A percentile compares a stretch with the other conserved stretches of the same genome.
Evolutionary conservation across 768 basidiomycete species (phyloP).

Genomic region (Podaxis mareebaensis): DNA sequence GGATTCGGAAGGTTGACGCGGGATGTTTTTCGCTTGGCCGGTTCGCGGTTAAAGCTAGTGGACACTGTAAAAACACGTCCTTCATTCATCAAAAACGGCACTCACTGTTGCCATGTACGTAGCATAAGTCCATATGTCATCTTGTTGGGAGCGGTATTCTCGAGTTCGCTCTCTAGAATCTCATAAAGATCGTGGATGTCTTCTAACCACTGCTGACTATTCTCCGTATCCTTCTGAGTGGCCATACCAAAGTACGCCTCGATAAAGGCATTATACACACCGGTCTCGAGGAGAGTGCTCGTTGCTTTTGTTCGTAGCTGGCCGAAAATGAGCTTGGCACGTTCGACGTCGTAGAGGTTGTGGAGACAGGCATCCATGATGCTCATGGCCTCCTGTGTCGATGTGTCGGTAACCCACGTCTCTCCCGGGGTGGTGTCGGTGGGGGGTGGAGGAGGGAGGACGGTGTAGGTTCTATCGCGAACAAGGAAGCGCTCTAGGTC

Average conservation of each 20-base stretch:
- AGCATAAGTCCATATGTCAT: slow-evolving; percentile 74
- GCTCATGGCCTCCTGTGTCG: slow-evolving; percentile 67
- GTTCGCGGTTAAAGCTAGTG: slow-evolving; percentile 40
- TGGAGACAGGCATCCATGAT: slow-evolving; percentile 85
- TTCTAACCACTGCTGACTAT: slow-evolving; percentile 57
- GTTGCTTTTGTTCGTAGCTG: slow-evolving; percentile 44
- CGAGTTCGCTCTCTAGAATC: slow-evolving; percentile 48
- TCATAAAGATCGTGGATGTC: slow-evolving; percentile 63
- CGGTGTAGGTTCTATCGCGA: slow-evolving; percentile 42
- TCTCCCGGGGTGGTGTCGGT: slow-evolving; percentile 34
- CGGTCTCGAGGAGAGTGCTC: slow-evolving; percentile 37
- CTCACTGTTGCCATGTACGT: slow-evolving; percentile 54
- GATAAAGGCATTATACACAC: slow-evolving; percentile 69
- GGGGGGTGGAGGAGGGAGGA: slow-evolving; percentile 71
- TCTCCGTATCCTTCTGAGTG: slow-evolving; percentile 40
- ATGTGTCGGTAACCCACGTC: slow-evolving; percentile 63
- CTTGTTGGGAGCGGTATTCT: slow-evolving; percentile 50
- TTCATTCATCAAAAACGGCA: slow-evolving; percentile 5
- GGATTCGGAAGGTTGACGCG: slow-evolving; percentile 22
- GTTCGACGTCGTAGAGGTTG: slow-evolving; percentile 71
- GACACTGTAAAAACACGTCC: not conserved
- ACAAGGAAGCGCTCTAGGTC: slow-evolving; percentile 55
- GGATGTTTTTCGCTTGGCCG: slow-evolving; percentile 21
- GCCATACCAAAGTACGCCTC: slow-evolving; percentile 66
- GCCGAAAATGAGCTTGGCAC: slow-evolving; percentile 75